Conservation (phyloP, 805 yeast genomes). For the Debaryomyces maramus region DNA sequence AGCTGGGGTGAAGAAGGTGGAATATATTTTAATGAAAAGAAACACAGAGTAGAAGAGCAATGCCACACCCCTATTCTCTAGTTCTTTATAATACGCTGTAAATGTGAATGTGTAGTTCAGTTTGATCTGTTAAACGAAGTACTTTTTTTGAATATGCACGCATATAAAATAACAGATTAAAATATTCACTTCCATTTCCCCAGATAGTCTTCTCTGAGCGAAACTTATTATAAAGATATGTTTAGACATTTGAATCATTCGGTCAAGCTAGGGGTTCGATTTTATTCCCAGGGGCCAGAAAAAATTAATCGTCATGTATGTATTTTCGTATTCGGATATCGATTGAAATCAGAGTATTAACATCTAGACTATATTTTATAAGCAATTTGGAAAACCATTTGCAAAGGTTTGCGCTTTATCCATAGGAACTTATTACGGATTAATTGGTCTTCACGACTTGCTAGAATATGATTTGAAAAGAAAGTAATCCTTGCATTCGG, state of each 20-base stretch:
- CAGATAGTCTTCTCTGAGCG: too few relatives aligned
- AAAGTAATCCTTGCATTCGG: not conserved
- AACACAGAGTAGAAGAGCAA: too few relatives aligned
- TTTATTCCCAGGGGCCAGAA: not conserved
- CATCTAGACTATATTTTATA: constrained; percentile 14
- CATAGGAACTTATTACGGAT: constrained; percentile 16
- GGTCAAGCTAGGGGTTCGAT: not conserved
- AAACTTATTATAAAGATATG: too few relatives aligned
- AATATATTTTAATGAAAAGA: too few relatives aligned
- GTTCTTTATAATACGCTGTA: too few relatives aligned
- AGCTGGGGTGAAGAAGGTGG: too few relatives aligned
- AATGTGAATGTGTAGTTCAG: too few relatives aligned
- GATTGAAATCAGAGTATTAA: constrained; percentile 1
- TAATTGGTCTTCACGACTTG: constrained; percentile 11
- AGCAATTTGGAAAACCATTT: constrained; percentile 17
- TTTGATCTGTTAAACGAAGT: too few relatives aligned
- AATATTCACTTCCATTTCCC: too few relatives aligned
- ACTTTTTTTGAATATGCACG: too few relatives aligned
- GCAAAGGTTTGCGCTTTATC: constrained; percentile 14
- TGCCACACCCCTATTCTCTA: too few relatives aligned
- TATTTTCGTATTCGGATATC: not conserved
- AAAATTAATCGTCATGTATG: constrained; percentile 6
- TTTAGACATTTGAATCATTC: not conserved
- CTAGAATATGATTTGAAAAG: constrained; percentile 5
- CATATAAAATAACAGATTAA: too few relatives aligned